Base-by-base conservation (phyloP, 345 rosid species). In the Citrus hindsii region DNA sequence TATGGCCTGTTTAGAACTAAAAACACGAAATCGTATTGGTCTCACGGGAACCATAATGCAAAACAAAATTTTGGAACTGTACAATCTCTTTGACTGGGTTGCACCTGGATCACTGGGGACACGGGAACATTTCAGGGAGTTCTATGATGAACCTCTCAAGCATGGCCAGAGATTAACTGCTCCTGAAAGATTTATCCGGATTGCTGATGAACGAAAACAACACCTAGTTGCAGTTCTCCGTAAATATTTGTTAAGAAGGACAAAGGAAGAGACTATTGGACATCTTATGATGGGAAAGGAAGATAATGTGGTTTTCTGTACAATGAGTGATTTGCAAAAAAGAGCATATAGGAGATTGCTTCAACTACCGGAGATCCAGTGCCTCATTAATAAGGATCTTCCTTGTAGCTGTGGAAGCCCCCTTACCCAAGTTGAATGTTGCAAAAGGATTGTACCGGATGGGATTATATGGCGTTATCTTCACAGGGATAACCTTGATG, bases 211-310 rank as follows among this genome's bases (percentile, higher is more conserved):
- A 84, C 89, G 97, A 77, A 95, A 92, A 79, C 91, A 89, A 74
- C 98, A 92, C 78, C 82, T 93, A 46, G 97, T 83, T 64, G 55
- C 64, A 37, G 90, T 95, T 84, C 91, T 95, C 55, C 86, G 75
- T 74, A 95, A 91, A 78, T 93, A 92, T 77, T 85, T 93, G 96
- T 79, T 95, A 73, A 92, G 98, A 76, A 93, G 99, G 84, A 95
- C 99, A 33, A 95, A 95, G 87, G 98, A 91, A 79, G 97, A 93
- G 85, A 93, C 99, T 27, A 95, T 95, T 76, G 98, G 97, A 16
- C 97, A 92, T 88, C 87, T 93, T 73, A 87, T 95, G 99, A 87
- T 93, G 97, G 99, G 99, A 71, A 95, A 95, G 84, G 99, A 95
- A 87, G 99, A 95, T 82, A 95, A 95, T 75, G 97, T 92, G 10